Evolutionary conservation across 2,329 filamentous ascomycete species (phyloP).

Genomic region (Trichoderma guizhouense): DNA sequence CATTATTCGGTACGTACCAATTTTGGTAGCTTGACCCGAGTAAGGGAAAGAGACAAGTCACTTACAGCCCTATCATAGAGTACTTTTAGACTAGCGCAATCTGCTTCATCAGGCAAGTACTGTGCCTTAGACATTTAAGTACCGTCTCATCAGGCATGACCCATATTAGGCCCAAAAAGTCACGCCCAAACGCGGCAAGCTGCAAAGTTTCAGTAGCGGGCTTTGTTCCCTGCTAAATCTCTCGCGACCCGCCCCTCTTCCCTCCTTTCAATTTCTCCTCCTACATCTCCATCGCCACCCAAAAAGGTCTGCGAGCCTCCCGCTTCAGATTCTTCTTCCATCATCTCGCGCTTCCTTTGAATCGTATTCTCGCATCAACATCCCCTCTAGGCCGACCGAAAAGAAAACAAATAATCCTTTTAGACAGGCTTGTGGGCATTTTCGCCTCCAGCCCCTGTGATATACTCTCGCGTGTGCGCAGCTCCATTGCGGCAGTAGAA

Average conservation of each 20-base stretch:
- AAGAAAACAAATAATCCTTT: conserved; percentile 1
- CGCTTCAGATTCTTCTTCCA: not conserved
- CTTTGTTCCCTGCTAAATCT: not conserved
- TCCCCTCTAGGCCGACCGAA: conserved; percentile 3
- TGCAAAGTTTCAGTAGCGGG: conserved; percentile 14
- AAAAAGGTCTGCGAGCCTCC: not conserved
- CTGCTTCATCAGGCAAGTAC: not conserved
- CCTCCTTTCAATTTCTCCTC: conserved; percentile 17
- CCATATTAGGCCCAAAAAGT: not conserved
- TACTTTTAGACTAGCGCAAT: not conserved
- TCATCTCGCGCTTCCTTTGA: not conserved
- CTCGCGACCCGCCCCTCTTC: conserved; percentile 16
- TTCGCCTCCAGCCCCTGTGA: conserved; percentile 20
- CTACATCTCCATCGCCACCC: conserved; percentile 14
- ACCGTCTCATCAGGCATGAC: not conserved
- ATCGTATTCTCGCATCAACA: conserved; percentile 3
- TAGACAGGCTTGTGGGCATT: conserved; percentile 13
- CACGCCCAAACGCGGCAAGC: conserved; percentile 4
- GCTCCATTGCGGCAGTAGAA: conserved; percentile 24
- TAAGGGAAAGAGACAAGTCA: not conserved
- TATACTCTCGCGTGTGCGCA: conserved; percentile 15
- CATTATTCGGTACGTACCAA: conserved; percentile 2
- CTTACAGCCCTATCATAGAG: not conserved
- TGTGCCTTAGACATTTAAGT: not conserved
- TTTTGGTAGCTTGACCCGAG: not conserved